Evolutionary conservation across 2,329 filamentous ascomycete species (phyloP).

Genomic region (Ophiostoma montium): DNA sequence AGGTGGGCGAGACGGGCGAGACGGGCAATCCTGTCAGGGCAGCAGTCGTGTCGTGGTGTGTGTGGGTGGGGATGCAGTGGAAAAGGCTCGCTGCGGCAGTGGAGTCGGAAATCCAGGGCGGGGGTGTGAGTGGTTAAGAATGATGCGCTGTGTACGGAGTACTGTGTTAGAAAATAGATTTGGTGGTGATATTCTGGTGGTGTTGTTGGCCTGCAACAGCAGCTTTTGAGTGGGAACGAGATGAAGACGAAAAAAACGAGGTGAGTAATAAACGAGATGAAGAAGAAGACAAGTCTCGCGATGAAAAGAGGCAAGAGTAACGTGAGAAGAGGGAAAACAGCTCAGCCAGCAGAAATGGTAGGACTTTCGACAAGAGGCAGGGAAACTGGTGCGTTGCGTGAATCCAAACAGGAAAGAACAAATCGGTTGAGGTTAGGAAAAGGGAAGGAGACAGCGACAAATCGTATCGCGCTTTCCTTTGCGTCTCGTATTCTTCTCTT

Average conservation of each 20-base stretch:
- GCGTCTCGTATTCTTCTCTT: background rate
- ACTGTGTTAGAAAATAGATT: conserved; percentile 8
- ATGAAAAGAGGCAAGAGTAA: background rate
- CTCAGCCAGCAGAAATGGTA: background rate
- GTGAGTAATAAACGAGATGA: background rate
- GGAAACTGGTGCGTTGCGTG: background rate
- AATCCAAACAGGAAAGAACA: background rate
- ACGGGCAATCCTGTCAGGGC: background rate
- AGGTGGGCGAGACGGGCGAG: background rate
- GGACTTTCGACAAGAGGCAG: background rate
- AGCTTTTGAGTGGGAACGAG: conserved; percentile 2
- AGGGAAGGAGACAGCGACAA: background rate
- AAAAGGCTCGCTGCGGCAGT: conserved; percentile 1
- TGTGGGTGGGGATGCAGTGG: background rate
- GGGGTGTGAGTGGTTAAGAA: conserved; percentile 3
- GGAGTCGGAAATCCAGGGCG: conserved; percentile 3
- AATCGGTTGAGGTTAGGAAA: background rate
- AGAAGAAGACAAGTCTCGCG: background rate
- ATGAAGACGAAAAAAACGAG: background rate
- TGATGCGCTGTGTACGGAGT: background rate
- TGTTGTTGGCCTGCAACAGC: too few relatives aligned
- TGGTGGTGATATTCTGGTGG: conserved; percentile 1
- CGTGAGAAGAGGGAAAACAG: background rate
- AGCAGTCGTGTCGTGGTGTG: background rate
- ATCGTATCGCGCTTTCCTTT: background rate